Base-by-base conservation (phyloP, 192 early-diverging fungal species). In the Mortierella hygrophila region DNA sequence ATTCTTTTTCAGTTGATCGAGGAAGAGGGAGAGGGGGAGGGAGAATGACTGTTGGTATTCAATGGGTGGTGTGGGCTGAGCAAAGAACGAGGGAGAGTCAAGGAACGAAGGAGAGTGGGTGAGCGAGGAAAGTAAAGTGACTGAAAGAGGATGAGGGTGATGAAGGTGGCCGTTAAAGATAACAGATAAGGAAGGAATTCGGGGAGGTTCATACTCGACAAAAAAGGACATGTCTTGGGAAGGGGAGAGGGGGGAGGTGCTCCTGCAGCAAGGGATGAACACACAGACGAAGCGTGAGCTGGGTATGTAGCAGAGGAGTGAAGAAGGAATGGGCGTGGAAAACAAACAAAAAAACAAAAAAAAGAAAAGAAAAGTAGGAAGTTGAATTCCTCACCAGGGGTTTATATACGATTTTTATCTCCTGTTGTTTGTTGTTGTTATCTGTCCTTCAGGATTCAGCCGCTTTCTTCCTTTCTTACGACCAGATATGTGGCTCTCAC, bases 291-390 rank as follows among this genome's bases (percentile, higher is more conserved):
- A 42, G 57, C 4, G n/a, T 23, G 75, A 63, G 57, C 15, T 42
- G 40, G 32, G 37, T 57, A 29, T 65, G 57, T 38, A 76, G 15
- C 20, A 65, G 60, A 76, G 75, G 37, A 65, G 46, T 20, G 69
- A 29, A 76, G 42, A 68, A 21, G 55, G 29, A 29, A 37, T 32
- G 26, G 44, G 75, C 60, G 23, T 55, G 74, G 74, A 75, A 75
- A 75, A 41, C 29, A 40, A 75, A 26, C 44, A n/a, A 18, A 41
- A 15, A 40, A 75, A 26, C 44, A n/a, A 65, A 38, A 26, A 55
- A 54, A 49, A 32, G 42, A 4, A 46, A 8, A n/a, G 9, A 63
- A 63, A 32, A 65, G 47, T 44, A 69, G 32, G 32, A 60, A 32
- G 20, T 47, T 18, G 55, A 77, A 77, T 70, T 68, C 20, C 11